Percentiles rank a stretch among this genome's conserved stretches.
These are phyloP conservation scores for Cyberlindnera bimundalis DNA, from an alignment of 805 yeast species.

Conservation along the genomic window DNA sequence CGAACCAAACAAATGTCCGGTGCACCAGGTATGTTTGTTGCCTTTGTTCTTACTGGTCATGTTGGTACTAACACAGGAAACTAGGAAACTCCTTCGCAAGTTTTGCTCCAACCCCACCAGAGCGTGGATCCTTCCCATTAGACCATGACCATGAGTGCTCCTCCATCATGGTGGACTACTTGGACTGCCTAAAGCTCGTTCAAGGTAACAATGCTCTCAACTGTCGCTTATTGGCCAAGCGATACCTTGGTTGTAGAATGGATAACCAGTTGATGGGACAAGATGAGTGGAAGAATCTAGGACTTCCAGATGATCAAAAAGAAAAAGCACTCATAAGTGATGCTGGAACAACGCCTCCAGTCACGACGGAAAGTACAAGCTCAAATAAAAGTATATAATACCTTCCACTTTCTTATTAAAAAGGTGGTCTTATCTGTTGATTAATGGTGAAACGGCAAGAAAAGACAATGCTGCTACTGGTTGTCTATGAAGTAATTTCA, in stretches of 20 bases:
- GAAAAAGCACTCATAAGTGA: conserved; percentile 8
- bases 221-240: conserved; percentile 80
- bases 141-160: conserved; percentile 88
- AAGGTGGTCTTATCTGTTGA: too few species aligned
- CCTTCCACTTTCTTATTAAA: too few species aligned
- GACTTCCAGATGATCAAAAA: conserved; percentile 51
- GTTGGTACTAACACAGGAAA: background rate
- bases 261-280: conserved; percentile 61
- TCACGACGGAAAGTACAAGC: background rate
- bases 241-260: conserved; percentile 85
- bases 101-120: conserved; percentile 88
- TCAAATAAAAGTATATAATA: background rate
- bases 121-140: conserved; percentile 91
- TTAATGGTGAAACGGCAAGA: too few species aligned
- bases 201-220: conserved; percentile 86
- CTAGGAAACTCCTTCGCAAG: conserved; percentile 41
- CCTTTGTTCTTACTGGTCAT: too few species aligned
- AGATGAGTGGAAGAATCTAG: conserved; percentile 59
- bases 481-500: too few species aligned
- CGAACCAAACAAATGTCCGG: conserved; percentile 13
- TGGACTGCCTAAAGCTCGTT: conserved; percentile 74
- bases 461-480: too few species aligned
- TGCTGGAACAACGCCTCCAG: too few species aligned
- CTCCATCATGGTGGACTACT: conserved; percentile 66
- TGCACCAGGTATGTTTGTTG: conserved; percentile 15